A percentile compares a stretch with the other conserved stretches of the same genome.
Conservation (phyloP, 2,329 filamentous ascomycete genomes). For the Aspergillus pseudotamarii region DNA sequence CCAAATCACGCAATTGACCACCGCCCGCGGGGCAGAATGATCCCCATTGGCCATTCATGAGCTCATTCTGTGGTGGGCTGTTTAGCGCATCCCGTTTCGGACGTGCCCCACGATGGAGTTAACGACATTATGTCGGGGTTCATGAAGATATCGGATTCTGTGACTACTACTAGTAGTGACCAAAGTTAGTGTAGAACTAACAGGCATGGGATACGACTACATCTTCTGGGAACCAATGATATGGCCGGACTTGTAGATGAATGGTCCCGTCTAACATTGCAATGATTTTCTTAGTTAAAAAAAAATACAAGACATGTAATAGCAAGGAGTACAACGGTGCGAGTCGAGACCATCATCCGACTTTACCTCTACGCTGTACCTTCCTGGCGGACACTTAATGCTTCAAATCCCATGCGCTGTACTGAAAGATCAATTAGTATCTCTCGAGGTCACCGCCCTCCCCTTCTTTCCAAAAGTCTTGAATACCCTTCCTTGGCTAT, state of each 20-base stretch:
- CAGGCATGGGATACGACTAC: background rate
- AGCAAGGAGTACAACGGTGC: background rate
- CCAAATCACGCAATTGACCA: slow-evolving; percentile 41
- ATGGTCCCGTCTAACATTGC: background rate
- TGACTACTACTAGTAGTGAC: background rate
- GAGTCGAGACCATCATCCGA: background rate
- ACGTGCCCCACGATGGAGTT: background rate
- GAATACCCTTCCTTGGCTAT: background rate
- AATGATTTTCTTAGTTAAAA: background rate
- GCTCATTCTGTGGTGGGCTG: slow-evolving; percentile 26
- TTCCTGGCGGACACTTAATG: background rate
- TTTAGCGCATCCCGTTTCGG: slow-evolving; percentile 22
- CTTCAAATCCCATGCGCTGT: background rate
- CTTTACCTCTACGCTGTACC: background rate
- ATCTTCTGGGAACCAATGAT: background rate
- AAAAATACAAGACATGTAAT: too few relatives aligned
- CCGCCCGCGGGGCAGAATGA: slow-evolving; percentile 33
- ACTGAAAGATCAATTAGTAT: background rate
- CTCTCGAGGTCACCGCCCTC: background rate
- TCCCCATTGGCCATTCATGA: slow-evolving; percentile 30
- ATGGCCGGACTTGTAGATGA: background rate
- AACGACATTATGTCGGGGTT: background rate
- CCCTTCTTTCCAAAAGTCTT: background rate
- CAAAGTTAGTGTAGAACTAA: background rate
- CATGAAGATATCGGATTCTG: background rate